phyloP scores from a whole-genome alignment of 768 basidiomycete genomes.

The Multifurca ochricompacta region DNA sequence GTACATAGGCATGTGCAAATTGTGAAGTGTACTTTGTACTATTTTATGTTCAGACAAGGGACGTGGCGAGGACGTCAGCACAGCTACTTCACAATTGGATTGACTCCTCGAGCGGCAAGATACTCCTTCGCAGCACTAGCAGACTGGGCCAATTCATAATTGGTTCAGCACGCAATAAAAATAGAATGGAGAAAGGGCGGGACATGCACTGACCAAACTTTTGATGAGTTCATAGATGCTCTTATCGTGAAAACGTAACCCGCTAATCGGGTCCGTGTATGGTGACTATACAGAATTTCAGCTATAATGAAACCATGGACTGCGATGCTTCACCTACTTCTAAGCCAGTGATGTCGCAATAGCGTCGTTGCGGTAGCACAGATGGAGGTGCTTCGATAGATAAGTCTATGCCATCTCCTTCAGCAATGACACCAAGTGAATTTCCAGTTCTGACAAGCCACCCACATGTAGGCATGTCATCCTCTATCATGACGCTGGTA shows the following conservation, averaged over 20 bases:
- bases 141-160: conserved; percentile 37
- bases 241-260: conserved; percentile 77
- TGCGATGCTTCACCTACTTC: conserved; percentile 39
- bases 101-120: conserved; percentile 45
- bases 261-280: conserved; percentile 76
- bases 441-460: conserved; percentile 3
- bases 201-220: conserved; percentile 44
- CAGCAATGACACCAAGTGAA: not conserved
- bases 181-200: not conserved
- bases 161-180: not conserved
- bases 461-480: conserved; percentile 69
- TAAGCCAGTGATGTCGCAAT: conserved; percentile 82
- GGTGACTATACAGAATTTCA: conserved; percentile 44
- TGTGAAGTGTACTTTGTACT: too few species aligned
- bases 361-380: conserved; percentile 63
- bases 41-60: too few species aligned
- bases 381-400: conserved; percentile 85
- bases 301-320: not conserved
- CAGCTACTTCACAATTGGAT: conserved; percentile 33
- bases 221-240: conserved; percentile 81
- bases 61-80: too few species aligned
- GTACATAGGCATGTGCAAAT: too few species aligned
- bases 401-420: conserved; percentile 39
- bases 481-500: conserved; percentile 30
- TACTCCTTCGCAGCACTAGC: conserved; percentile 69